These are phyloP conservation scores for Mycosphaerella sp. DNA, from an alignment of 2,329 filamentous ascomycete genomes.

Conservation along the genomic window DNA sequence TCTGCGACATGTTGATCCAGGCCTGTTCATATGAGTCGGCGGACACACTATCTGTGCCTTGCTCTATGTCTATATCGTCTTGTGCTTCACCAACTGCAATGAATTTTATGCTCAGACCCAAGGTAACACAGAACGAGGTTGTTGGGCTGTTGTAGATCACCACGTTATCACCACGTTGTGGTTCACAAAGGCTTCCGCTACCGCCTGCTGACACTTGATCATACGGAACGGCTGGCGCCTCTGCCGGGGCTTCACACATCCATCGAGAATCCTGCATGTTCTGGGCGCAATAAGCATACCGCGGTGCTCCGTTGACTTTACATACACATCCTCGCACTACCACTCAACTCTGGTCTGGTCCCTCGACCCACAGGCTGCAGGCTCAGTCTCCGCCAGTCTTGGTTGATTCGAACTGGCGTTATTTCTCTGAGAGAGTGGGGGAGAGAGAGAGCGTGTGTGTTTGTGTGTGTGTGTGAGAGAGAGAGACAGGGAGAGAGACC, in stretches of 20 bases:
- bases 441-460: too few species aligned
- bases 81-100: slow-evolving; percentile 1
- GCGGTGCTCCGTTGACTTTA: slow-evolving; percentile 14
- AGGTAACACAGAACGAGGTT: slow-evolving; percentile 2
- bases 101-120: background rate
- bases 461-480: too few species aligned
- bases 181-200: slow-evolving; percentile 14
- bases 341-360: slow-evolving; percentile 15
- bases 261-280: slow-evolving; percentile 18
- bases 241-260: slow-evolving; percentile 18
- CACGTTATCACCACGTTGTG: slow-evolving; percentile 14
- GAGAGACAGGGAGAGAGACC: too few species aligned
- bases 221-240: slow-evolving; percentile 25
- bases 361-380: background rate
- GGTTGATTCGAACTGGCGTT: background rate
- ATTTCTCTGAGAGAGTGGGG: too few species aligned
- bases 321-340: slow-evolving; percentile 17
- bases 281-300: slow-evolving; percentile 22
- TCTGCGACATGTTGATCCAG: slow-evolving; percentile 12
- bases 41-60: slow-evolving; percentile 6
- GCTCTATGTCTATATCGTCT: background rate
- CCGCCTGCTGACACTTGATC: slow-evolving; percentile 19
- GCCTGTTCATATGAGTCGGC: slow-evolving; percentile 10
- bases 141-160: slow-evolving; percentile 2
- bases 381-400: background rate